These are phyloP conservation scores for Pittosporum tobira DNA, from an alignment of 129 eudicot genomes.

Conservation along the genomic window DNA sequence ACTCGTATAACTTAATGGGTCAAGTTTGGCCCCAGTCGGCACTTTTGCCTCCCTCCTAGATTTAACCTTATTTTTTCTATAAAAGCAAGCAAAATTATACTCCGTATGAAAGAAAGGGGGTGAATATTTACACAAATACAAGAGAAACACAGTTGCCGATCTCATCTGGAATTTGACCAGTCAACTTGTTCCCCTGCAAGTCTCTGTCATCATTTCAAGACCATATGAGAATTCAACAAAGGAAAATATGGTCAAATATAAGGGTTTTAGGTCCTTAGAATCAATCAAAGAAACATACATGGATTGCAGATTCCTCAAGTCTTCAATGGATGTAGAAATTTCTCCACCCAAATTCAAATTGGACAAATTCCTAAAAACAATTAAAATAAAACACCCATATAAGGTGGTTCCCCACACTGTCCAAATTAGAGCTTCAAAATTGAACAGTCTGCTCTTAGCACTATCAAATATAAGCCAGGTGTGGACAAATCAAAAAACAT, in stretches of 20 bases:
- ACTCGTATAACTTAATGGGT: too few species aligned
- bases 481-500: slow-evolving; percentile 4
- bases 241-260: background rate
- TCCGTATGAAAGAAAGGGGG: too few species aligned
- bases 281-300: slow-evolving; percentile 42
- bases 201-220: slow-evolving; percentile 38
- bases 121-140: slow-evolving; percentile 30
- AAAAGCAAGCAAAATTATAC: too few species aligned
- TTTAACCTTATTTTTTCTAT: too few species aligned
- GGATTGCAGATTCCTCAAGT: slow-evolving; percentile 48
- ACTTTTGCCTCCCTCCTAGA: too few species aligned
- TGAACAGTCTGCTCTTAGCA: background rate
- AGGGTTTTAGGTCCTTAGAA: background rate
- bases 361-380: slow-evolving; percentile 55
- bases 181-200: slow-evolving; percentile 67
- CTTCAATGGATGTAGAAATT: slow-evolving; percentile 74
- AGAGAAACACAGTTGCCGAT: slow-evolving; percentile 63
- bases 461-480: background rate
- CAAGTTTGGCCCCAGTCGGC: too few species aligned
- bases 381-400: background rate
- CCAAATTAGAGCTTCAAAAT: background rate
- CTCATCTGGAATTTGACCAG: slow-evolving; percentile 89
- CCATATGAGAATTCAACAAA: slow-evolving; percentile 7
- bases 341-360: slow-evolving; percentile 75
- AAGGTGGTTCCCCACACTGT: background rate